phyloP scores from a whole-genome alignment of 257 asterid genomes.

The Solanum peruvianum region DNA sequence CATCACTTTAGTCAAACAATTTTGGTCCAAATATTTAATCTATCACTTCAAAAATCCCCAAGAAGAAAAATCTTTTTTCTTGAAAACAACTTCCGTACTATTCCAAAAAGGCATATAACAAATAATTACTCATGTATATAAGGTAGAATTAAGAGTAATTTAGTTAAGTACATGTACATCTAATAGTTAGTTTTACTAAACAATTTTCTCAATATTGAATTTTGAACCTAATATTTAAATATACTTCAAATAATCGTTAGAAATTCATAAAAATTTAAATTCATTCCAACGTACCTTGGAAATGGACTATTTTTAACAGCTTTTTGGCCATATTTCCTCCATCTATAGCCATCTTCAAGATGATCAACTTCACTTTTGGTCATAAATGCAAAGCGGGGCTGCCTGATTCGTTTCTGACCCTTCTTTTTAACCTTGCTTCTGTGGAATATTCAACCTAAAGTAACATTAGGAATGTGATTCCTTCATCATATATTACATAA shows the following conservation, averaged over 20 bases:
- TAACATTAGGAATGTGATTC: background rate
- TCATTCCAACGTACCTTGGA: constrained; percentile 37
- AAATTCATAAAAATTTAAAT: background rate
- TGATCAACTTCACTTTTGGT: constrained; percentile 84
- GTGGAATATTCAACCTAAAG: constrained; percentile 10
- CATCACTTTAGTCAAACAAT: too few species aligned
- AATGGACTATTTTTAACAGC: constrained; percentile 77
- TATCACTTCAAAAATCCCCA: background rate
- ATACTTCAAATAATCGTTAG: background rate
- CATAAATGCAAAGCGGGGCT: constrained; percentile 69
- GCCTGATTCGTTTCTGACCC: constrained; percentile 54
- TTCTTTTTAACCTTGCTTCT: constrained; percentile 60
- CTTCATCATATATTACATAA: background rate
- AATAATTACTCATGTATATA: background rate
- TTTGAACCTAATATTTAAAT: background rate
- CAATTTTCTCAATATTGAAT: background rate
- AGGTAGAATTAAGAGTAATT: background rate
- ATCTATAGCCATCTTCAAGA: constrained; percentile 87
- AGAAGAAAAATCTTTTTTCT: too few species aligned
- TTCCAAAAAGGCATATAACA: background rate
- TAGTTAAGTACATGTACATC: background rate
- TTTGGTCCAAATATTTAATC: background rate
- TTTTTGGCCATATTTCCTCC: constrained; percentile 91
- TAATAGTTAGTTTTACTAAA: background rate
- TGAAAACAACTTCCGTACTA: background rate